phyloP scores from a whole-genome alignment of 1,284 basidiomycete genomes.

The Hemileia vastatrix region DNA sequence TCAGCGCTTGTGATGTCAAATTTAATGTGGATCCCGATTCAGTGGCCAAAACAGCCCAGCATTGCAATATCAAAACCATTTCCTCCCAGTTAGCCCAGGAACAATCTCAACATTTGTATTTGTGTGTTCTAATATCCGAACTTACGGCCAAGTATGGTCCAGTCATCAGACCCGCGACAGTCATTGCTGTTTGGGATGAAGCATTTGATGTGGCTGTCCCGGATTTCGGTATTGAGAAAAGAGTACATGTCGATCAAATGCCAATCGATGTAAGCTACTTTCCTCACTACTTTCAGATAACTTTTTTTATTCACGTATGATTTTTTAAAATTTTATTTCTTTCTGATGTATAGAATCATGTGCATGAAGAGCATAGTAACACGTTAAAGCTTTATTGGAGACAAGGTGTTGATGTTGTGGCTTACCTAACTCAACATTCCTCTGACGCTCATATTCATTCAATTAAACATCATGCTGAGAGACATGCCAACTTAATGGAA shows the following conservation, averaged over 20 bases:
- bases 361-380: conserved; percentile 84
- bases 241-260: conserved; percentile 89
- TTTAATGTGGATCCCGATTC: conserved; percentile 95
- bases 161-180: conserved; percentile 81
- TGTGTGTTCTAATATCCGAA: conserved; percentile 85
- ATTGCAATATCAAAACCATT: conserved; percentile 77
- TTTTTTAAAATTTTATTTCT: conserved; percentile 18
- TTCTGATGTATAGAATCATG: conserved; percentile 58
- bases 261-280: conserved; percentile 71
- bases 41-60: conserved; percentile 91
- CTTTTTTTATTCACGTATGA: background rate
- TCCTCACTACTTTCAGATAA: background rate
- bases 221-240: conserved; percentile 46
- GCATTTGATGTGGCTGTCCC: conserved; percentile 76
- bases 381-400: conserved; percentile 69
- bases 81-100: conserved; percentile 87
- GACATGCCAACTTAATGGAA: conserved; percentile 65
- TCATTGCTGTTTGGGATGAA: conserved; percentile 84
- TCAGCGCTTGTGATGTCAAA: conserved; percentile 63
- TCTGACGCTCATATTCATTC: conserved; percentile 71
- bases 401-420: conserved; percentile 64
- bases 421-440: conserved; percentile 83
- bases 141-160: conserved; percentile 89
- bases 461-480: conserved; percentile 76
- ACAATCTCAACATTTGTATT: conserved; percentile 86